Base-by-base conservation (phyloP, 2,329 filamentous ascomycete genomes). In the Thelonectria rubi region DNA sequence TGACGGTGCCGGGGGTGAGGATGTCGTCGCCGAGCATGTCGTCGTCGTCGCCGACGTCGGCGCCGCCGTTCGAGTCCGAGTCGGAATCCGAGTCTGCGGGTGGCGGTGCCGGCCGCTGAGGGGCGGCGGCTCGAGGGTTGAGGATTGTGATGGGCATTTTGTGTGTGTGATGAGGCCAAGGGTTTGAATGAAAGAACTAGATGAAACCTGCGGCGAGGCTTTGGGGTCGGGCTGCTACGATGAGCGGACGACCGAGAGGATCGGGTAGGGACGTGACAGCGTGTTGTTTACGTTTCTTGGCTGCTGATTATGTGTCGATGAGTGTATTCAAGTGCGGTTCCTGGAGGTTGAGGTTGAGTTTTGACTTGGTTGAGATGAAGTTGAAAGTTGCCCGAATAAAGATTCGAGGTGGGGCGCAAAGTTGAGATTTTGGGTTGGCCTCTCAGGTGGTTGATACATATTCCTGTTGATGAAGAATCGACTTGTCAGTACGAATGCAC, bases 1-100 rank as follows among this genome's bases (percentile, higher is more conserved):
- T 92, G 63, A 91, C 80, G 75, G 96, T 91, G 72, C 94, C 95
- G 1, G 94, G 94, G 1, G 94, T 97, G 69, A 97, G 90, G 68
- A 97, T 90, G 37, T 84, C 80, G 71, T 72, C 67, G 57, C 79
- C 26, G 5, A 30, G 5, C 4, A 24, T 24, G 4, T 24, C 26
- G 37, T 84, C 80, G 71, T 72, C 67, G 57, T 79, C 78, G 30
- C 80, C 76, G 7, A 83, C 65, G 53, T 82, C 80, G 15, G 74
- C 81, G 47, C 81, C 82, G 60, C 80, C 81, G 32, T 78, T 78
- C 11, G 79, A 80, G 58, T 82, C 81, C 0, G 79, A 77, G 52
- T 80, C 78, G 3, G 78, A 80, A 58, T 79, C 72, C 60, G 67
- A 60, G 32, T 59, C 63, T 43, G 67, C 62, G 62, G 12, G 4